Conservation (phyloP, 2,329 filamentous ascomycete genomes). For the Talaromyces rugulosus region DNA sequence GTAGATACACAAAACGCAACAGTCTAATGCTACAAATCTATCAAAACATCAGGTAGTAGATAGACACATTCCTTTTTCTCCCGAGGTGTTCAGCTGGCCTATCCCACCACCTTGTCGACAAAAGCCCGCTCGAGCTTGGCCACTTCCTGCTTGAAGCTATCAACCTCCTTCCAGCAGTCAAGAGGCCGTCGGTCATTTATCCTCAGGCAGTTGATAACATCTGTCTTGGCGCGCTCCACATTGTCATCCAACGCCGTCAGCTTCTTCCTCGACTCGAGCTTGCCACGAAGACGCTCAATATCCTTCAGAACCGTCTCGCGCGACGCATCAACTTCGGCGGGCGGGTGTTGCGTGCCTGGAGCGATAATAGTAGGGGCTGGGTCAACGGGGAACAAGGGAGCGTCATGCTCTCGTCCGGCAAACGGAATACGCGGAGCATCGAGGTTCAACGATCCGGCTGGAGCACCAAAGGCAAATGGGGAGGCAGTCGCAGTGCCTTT, state of each 20-base stretch:
- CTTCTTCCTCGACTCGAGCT: constrained; percentile 59
- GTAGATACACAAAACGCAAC: not conserved
- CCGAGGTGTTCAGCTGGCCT: constrained; percentile 3
- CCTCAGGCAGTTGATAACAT: constrained; percentile 75
- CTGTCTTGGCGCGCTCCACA: constrained; percentile 69
- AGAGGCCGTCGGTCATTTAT: constrained; percentile 81
- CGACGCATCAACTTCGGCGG: constrained; percentile 37
- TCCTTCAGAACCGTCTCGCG: constrained; percentile 53
- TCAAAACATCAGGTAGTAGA: constrained; percentile 5
- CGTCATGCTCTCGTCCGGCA: constrained; percentile 33
- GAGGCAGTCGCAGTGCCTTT: constrained; percentile 19
- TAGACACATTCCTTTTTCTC: not conserved
- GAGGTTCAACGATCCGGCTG: constrained; percentile 29
- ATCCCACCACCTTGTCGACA: constrained; percentile 69
- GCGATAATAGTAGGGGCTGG: constrained; percentile 17
- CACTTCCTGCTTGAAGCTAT: constrained; percentile 85
- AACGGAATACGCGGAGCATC: constrained; percentile 42
- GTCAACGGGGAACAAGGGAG: constrained; percentile 8
- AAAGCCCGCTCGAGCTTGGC: constrained; percentile 79
- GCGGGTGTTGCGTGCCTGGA: constrained; percentile 7
- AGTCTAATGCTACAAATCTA: constrained; percentile 13
- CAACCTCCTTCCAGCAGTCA: constrained; percentile 92
- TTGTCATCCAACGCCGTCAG: constrained; percentile 62
- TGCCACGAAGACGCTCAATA: constrained; percentile 53
- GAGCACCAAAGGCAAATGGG: constrained; percentile 24